Evolutionary conservation across 176 grass and related monocot genomes (phyloP), one percentile per base, ranked within the genome.

Genomic region (Puccinellia tenuiflora): DNA sequence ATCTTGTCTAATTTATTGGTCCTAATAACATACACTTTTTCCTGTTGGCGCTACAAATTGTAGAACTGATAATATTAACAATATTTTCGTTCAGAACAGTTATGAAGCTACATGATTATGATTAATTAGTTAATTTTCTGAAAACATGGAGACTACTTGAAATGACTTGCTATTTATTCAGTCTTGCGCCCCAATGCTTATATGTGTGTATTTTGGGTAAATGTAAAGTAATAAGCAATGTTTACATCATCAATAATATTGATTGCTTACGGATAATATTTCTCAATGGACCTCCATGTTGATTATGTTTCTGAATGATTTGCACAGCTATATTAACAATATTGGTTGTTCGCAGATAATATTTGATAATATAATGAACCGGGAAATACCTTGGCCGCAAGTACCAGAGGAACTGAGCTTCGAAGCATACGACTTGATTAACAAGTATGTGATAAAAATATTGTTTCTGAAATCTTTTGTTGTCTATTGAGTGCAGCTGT

Each of bases 341-440:
- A 68, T 53, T 31, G 31, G 31, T 76, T 13, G 25, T 22, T 65
- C 86, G 62, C 92, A 98, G 96, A 95, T 88, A 83, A 93, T 98
- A 87, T 98, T 98, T 71, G 96, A 95, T 74, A 98, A 95, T 77
- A 98, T 98, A 84, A 98, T 98, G 96, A 98, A 98, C 73, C 82
- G 96, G 25, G 96, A 98, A 90, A 93, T 98, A 86, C 85, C 91
- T 56, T 98, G 96, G 96, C 96, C 96, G 60, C 92, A 90, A 37
- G 77, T 98, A 38, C 93, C 96, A 10, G 87, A 95, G 50, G 96
- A 98, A 84, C 72, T 98, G 87, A 92, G 93, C 60, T 85, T 26
- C 1, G 91, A 92, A 82, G 96, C 91, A 30, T 90, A 87, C 88
- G 96, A 98, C 52, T 81, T 98, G 81, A 95, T 95, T 39, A 42